These are phyloP conservation scores for Beauveria asiatica DNA, from an alignment of 2,329 filamentous ascomycete species.

Conservation along the genomic window DNA sequence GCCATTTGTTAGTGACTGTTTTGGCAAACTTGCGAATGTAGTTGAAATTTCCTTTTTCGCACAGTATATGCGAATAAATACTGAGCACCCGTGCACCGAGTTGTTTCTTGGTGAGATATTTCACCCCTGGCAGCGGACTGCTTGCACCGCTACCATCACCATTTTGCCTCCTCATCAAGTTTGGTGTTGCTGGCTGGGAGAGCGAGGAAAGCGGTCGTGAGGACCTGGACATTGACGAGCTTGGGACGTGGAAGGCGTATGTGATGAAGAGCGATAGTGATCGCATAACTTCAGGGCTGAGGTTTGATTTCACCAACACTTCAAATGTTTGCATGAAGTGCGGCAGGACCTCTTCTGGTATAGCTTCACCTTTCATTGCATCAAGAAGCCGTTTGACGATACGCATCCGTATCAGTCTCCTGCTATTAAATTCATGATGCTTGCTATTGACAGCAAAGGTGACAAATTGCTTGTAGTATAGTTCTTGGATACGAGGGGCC, in stretches of 20 bases:
- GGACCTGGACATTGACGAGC: constrained; percentile 41
- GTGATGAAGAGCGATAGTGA: constrained; percentile 88
- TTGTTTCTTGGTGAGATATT: constrained; percentile 53
- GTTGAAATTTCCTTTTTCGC: constrained; percentile 57
- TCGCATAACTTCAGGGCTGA: constrained; percentile 76
- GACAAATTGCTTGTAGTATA: constrained; percentile 90
- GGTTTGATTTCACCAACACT: constrained; percentile 68
- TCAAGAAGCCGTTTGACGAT: constrained; percentile 87
- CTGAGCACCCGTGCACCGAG: constrained; percentile 67
- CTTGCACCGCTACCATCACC: constrained; percentile 25
- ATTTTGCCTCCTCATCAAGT: constrained; percentile 28
- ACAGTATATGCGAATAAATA: constrained; percentile 71
- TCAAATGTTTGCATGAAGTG: constrained; percentile 74
- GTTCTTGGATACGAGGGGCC: constrained; percentile 64
- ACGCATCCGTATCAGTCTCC: constrained; percentile 84
- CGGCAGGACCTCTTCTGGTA: constrained; percentile 62
- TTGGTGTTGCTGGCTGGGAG: constrained; percentile 33
- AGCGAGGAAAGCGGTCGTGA: constrained; percentile 35
- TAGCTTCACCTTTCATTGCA: constrained; percentile 75
- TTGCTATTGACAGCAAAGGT: constrained; percentile 86
- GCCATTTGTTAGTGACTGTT: constrained; percentile 96
- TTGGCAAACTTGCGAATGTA: constrained; percentile 82
- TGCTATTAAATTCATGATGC: constrained; percentile 84
- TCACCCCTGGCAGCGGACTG: constrained; percentile 23
- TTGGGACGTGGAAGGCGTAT: constrained; percentile 66